phyloP scores from a whole-genome alignment of 2,329 filamentous ascomycete genomes.

The Coniella lustricola region DNA sequence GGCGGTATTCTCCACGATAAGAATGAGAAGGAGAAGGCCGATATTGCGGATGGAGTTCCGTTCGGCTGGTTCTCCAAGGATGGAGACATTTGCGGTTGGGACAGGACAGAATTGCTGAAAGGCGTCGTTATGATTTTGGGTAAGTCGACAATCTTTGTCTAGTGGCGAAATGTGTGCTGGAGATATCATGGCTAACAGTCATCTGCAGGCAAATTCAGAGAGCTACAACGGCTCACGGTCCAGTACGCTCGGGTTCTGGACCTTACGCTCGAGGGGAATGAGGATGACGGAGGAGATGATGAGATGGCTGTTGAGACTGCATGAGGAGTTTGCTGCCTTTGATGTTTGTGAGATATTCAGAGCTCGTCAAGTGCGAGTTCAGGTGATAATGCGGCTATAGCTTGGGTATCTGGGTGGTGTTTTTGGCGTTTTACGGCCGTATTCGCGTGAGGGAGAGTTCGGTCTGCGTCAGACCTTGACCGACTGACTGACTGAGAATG shows the following conservation, averaged over 20 bases:
- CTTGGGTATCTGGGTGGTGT: background rate
- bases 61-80: slow-evolving; percentile 59
- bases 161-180: background rate
- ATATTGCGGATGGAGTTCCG: slow-evolving; percentile 29
- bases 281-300: slow-evolving; percentile 30
- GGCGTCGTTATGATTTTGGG: slow-evolving; percentile 90
- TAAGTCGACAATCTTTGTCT: slow-evolving; percentile 39
- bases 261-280: slow-evolving; percentile 43
- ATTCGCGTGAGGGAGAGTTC: background rate
- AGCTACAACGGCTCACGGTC: slow-evolving; percentile 88
- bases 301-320: slow-evolving; percentile 36
- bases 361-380: too few species aligned
- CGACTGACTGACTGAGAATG: too few species aligned
- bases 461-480: background rate
- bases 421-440: background rate
- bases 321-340: background rate
- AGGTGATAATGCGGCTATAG: background rate
- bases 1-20: slow-evolving; percentile 63
- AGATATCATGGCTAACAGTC: slow-evolving; percentile 25
- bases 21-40: slow-evolving; percentile 26
- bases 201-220: slow-evolving; percentile 77
- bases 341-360: too few species aligned
- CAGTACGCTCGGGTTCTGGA: slow-evolving; percentile 84
- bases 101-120: slow-evolving; percentile 77
- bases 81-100: slow-evolving; percentile 82